Evolutionary conservation across 345 rosid species (phyloP), one percentile per base, ranked within the genome.

Genomic region (Aquilaria sinensis): DNA sequence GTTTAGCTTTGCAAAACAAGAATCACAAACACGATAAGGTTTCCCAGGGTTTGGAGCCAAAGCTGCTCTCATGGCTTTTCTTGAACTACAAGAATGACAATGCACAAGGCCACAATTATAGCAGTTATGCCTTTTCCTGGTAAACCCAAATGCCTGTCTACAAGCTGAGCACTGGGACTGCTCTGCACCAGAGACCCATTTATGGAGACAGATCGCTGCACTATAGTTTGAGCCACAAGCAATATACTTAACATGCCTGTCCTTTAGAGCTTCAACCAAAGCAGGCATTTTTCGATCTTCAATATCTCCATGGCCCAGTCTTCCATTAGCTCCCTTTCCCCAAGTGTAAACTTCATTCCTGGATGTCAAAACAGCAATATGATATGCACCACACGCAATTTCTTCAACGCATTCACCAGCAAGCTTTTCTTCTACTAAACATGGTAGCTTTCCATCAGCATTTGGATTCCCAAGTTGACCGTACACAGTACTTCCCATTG

Each of bases 301-400:
- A 8, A 80, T 34, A 62, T 92, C 96, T 75, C 94, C 96, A 61
- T 88, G 98, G 54, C 98, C 97, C 78, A 92, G 61, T 74, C 96
- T 86, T 72, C 98, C 98, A 74, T 88, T 92, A 47, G 98, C 96
- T 72, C 98, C 98, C 71, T 85, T 91, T 2, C 98, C 98, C 98
- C 98, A 92, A 10, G 94, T 85, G 72, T 84, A 91, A 34, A 88
- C 90, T 76, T 92, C 98, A 60, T 88, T 92, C 68, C 79, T 78
- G 34, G 92, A 75, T 14, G 96, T 88, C 65, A 92, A 73, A 63
- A 79, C 88, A 2, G 90, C 82, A 10, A 86, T 90, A 60, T 92
- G 98, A 77, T 92, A 92, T 33, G 90, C 78, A 73, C 98, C 96
- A 16, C 96, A 86, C 15, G 98, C 79, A 70, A 92, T 83, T 75